phyloP scores from a whole-genome alignment of 75 land plant species.

The Cryptomeria japonica region DNA sequence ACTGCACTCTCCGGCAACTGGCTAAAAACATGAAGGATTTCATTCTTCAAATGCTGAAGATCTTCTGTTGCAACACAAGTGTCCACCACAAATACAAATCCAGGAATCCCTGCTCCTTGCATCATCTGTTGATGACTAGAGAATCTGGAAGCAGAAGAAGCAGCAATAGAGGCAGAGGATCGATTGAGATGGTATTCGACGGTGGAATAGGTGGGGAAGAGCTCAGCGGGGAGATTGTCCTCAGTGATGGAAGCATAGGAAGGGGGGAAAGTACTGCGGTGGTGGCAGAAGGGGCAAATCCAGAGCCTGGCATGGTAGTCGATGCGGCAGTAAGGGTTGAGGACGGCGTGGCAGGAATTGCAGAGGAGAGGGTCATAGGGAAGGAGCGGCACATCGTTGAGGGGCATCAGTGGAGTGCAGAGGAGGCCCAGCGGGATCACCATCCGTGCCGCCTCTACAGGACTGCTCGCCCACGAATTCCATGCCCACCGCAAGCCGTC shows the following conservation, averaged over 20 bases:
- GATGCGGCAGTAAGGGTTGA: constrained; percentile 90
- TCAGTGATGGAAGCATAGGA: constrained; percentile 63
- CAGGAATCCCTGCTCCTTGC: constrained; percentile 34
- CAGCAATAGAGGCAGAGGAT: not conserved
- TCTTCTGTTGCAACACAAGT: constrained; percentile 55
- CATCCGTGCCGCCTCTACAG: constrained; percentile 51
- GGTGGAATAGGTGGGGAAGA: constrained; percentile 73
- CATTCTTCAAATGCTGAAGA: constrained; percentile 66
- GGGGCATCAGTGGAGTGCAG: constrained; percentile 56
- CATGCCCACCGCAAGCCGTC: constrained; percentile 96
- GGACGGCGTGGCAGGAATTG: constrained; percentile 60
- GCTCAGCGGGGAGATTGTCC: constrained; percentile 87
- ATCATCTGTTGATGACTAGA: not conserved
- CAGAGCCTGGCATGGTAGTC: constrained; percentile 72
- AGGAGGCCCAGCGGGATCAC: constrained; percentile 72
- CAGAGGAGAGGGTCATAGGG: constrained; percentile 83
- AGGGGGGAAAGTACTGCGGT: constrained; percentile 62
- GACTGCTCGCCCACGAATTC: constrained; percentile 85
- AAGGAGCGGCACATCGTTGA: constrained; percentile 64
- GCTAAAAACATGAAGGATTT: constrained; percentile 50
- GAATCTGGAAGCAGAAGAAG: constrained; percentile 6
- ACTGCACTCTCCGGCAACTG: constrained; percentile 75
- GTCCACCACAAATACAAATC: constrained; percentile 92
- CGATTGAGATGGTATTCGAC: constrained; percentile 62
- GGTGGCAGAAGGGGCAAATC: constrained; percentile 89